Percentiles rank a stretch among this genome's conserved stretches.
These are phyloP conservation scores for Schizothecium vesticola DNA, from an alignment of 495 filamentous ascomycete genomes.

Conservation along the genomic window DNA sequence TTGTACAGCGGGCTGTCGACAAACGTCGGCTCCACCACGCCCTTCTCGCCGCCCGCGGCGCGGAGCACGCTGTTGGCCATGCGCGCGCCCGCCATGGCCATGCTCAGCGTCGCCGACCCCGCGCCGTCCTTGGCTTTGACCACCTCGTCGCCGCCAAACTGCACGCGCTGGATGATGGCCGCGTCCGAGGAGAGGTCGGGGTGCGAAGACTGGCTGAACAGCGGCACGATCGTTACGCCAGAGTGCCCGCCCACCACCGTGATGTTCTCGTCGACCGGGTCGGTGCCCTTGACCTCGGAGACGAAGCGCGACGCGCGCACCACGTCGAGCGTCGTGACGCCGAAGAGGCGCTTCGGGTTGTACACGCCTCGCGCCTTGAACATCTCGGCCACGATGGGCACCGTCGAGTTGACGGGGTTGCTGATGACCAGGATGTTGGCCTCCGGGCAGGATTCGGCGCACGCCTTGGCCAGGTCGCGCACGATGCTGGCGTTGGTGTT, in stretches of 20 bases:
- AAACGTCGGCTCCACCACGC: constrained; percentile 92
- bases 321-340: constrained; percentile 98
- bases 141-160: constrained; percentile 99
- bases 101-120: constrained; percentile 95
- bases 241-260: constrained; percentile 96
- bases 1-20: constrained; percentile 96
- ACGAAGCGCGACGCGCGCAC: constrained; percentile 98
- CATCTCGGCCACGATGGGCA: constrained; percentile 94
- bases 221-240: constrained; percentile 94
- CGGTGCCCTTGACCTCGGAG: constrained; percentile 80
- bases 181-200: constrained; percentile 68
- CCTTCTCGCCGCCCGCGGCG: constrained; percentile 89
- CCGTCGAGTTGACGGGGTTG: constrained; percentile 99
- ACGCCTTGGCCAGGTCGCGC: constrained; percentile 94
- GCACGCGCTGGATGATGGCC: constrained; percentile 85
- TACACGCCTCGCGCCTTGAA: constrained; percentile 92
- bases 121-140: constrained; percentile 98
- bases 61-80: constrained; percentile 94
- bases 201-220: constrained; percentile 91
- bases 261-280: constrained; percentile 88
- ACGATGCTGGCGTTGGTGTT: constrained; percentile 99
- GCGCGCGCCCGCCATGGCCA: constrained; percentile 97
- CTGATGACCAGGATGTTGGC: constrained; percentile 96
- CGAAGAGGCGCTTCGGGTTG: constrained; percentile 97
- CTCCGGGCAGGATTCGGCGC: constrained; percentile 79